Evolutionary conservation across 257 asterid species (phyloP).

Genomic region (Vinca minor): DNA sequence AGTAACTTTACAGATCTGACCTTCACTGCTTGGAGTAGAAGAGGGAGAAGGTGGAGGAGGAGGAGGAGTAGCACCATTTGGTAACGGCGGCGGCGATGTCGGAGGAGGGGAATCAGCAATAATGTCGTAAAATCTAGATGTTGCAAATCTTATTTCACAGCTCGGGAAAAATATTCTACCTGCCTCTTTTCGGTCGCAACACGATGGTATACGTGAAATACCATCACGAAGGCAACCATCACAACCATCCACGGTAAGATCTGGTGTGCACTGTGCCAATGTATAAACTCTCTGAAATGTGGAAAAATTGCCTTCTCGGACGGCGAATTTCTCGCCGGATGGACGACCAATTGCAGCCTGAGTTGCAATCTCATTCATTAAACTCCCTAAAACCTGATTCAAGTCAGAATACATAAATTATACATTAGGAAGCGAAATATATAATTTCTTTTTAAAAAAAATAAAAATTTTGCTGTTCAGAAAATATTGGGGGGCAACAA

Average conservation of each 20-base stretch:
- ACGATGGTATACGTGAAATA: not conserved
- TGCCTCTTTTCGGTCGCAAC: slow-evolving; percentile 7
- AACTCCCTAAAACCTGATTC: too few species aligned
- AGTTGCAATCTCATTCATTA: not conserved
- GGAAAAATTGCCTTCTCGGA: not conserved
- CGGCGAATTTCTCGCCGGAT: slow-evolving; percentile 13
- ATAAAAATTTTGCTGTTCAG: too few species aligned
- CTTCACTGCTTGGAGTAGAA: not conserved
- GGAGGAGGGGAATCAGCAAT: not conserved
- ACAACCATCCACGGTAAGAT: slow-evolving; percentile 14
- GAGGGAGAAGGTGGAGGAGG: not conserved
- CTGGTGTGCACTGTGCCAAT: slow-evolving; percentile 29
- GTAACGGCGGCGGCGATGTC: not conserved
- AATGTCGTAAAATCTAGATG: not conserved
- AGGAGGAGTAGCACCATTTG: not conserved
- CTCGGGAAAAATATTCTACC: slow-evolving; percentile 14
- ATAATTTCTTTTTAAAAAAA: too few species aligned
- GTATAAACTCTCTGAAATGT: slow-evolving; percentile 4
- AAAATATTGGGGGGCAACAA: too few species aligned
- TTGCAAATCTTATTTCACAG: slow-evolving; percentile 10
- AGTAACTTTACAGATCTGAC: not conserved
- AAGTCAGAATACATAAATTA: too few species aligned
- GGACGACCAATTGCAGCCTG: slow-evolving; percentile 8
- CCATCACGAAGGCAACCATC: slow-evolving; percentile 13
- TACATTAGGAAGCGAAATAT: too few species aligned